Evolutionary conservation across 2,329 filamentous ascomycete species (phyloP), one percentile per base, ranked within the genome.

Genomic region (Botrytis hyacinthi): DNA sequence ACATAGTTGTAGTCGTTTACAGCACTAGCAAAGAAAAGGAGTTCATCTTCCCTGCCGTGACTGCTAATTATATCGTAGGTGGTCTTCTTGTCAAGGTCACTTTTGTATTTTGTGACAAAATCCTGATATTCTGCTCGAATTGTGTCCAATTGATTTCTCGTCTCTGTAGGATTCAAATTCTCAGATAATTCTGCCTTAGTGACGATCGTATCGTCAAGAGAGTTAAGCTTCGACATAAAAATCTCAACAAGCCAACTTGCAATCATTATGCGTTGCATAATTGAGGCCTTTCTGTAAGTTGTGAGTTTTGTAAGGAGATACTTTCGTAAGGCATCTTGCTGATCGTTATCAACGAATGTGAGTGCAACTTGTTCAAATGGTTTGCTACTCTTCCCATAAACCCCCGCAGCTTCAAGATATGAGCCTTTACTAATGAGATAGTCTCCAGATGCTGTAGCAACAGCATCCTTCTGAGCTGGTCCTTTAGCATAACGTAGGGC

Each of bases 141-240:
- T 1, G 85, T 84, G 32, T 89, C 87, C 7, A 98, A 88, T 78
- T 95, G 89, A 77, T 92, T 89, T 77, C 89, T 87, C 1, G 91
- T 92, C 74, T 95, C 91, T 3, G 88, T 87, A 0, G 91, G 88
- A 78, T 91, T 93, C 59, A 91, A 85, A 48, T 88, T 89, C 75
- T 94, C 93, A 0, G 90, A 88, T 35, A 95, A 83, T 81, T 97
- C 94, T 0, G 94, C 93, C 79, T 93, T 93, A 0, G 95, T 97
- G 57, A 95, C 92, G 76, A 98, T 95, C 4, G 93, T 95, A 82
- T 99, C 96, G 80, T 99, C 96, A 5, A 99, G 87, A 4, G 93
- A 92, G 81, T 99, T 98, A 60, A 99, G 87, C 83, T 97, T 98
- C 8, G 94, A 93, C 94, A 99, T 99, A 82, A 95, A 99, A 2